These are phyloP conservation scores for Nakazawaea siamensis DNA, from an alignment of 805 yeast genomes.

Conservation along the genomic window DNA sequence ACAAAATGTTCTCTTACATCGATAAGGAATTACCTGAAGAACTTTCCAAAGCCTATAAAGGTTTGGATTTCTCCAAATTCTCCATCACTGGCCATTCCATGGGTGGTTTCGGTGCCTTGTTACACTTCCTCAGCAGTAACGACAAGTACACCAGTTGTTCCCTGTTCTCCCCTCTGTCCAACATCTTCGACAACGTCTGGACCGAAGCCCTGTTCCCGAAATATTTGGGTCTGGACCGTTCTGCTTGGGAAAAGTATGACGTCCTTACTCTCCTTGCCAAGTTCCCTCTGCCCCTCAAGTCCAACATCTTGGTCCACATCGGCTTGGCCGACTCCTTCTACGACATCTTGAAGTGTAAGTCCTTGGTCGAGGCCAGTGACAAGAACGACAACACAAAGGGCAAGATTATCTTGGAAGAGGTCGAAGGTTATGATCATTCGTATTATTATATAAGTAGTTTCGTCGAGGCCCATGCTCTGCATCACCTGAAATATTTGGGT, in stretches of 20 bases:
- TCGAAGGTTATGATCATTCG: constrained; percentile 85
- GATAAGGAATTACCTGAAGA: constrained; percentile 59
- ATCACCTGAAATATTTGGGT: constrained; percentile 58
- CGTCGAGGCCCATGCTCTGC: constrained; percentile 75
- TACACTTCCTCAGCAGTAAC: constrained; percentile 45
- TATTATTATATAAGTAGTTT: constrained; percentile 80
- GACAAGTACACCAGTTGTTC: constrained; percentile 73
- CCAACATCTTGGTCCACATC: constrained; percentile 70
- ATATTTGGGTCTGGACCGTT: constrained; percentile 59
- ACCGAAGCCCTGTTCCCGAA: constrained; percentile 78
- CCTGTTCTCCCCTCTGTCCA: constrained; percentile 86
- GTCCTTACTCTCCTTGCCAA: constrained; percentile 67
- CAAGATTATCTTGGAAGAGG: constrained; percentile 51
- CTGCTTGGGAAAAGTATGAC: constrained; percentile 70
- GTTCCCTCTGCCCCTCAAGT: constrained; percentile 29
- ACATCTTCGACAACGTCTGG: constrained; percentile 78
- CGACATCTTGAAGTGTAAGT: constrained; percentile 68
- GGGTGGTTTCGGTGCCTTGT: constrained; percentile 95
- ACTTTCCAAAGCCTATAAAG: constrained; percentile 31
- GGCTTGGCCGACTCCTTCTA: constrained; percentile 79
- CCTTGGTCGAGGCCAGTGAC: constrained; percentile 29
- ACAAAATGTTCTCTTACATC: constrained; percentile 82
- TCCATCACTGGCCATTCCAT: constrained; percentile 95
- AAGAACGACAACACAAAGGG: constrained; percentile 41
- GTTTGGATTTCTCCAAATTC: constrained; percentile 55